Percentiles rank a stretch among this genome's conserved stretches.
Evolutionary conservation across 2,329 filamentous ascomycete species (phyloP).

Genomic region (Beauveria asiatica): DNA sequence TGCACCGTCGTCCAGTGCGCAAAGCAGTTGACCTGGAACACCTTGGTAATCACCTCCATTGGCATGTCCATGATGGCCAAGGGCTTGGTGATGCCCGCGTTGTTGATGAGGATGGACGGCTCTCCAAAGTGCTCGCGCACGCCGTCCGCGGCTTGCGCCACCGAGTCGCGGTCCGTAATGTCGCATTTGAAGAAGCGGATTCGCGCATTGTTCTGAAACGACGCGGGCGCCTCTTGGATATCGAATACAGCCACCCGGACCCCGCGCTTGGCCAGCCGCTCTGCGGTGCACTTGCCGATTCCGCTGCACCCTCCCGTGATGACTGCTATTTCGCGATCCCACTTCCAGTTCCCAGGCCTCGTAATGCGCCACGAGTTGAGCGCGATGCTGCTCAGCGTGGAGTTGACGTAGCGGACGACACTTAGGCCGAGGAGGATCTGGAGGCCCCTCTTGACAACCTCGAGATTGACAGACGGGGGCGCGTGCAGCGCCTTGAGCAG

Average conservation of each 20-base stretch:
- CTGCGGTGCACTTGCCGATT: conserved; percentile 30
- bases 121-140: conserved; percentile 41
- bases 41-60: conserved; percentile 49
- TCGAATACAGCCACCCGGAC: conserved; percentile 63
- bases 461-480: neutral
- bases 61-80: conserved; percentile 49
- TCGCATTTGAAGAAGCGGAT: conserved; percentile 30
- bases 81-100: conserved; percentile 54
- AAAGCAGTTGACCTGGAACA: conserved; percentile 61
- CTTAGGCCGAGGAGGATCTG: neutral
- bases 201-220: conserved; percentile 14
- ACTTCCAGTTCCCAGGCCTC: conserved; percentile 23
- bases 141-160: conserved; percentile 32
- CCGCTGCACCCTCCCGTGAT: conserved; percentile 37
- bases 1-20: conserved; percentile 55
- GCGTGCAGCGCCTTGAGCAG: neutral
- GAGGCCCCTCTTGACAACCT: neutral
- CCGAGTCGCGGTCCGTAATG: conserved; percentile 33
- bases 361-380: conserved; percentile 22
- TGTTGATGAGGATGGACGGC: conserved; percentile 64
- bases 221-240: conserved; percentile 30
- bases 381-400: neutral
- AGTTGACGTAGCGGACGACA: neutral
- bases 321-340: conserved; percentile 33
- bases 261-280: conserved; percentile 27